Conservation (phyloP, 2,329 filamentous ascomycete species). For the Arachnopeziza araneosa region DNA sequence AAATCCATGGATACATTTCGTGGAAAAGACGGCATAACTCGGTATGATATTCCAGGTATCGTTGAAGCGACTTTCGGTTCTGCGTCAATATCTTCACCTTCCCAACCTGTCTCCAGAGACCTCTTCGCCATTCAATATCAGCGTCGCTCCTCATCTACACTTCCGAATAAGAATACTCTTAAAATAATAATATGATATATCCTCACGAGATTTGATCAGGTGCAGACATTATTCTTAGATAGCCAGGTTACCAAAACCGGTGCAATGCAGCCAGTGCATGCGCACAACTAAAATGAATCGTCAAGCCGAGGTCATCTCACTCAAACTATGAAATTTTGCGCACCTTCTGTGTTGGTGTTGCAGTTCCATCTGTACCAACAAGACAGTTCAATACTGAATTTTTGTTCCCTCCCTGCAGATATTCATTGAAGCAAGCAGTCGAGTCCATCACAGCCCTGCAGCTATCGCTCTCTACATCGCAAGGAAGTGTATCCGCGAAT, state of each 20-base stretch:
- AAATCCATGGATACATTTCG: background rate
- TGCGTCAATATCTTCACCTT: too few relatives aligned
- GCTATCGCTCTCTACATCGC: conserved; percentile 2
- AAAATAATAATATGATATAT: too few relatives aligned
- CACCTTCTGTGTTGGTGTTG: conserved; percentile 15
- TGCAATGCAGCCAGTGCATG: background rate
- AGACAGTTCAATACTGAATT: conserved; percentile 13
- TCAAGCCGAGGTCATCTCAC: background rate
- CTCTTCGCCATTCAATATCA: too few relatives aligned
- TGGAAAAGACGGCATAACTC: background rate
- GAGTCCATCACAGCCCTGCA: conserved; percentile 18
- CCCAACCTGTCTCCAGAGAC: too few relatives aligned
- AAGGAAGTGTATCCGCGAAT: background rate
- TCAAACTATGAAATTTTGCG: background rate
- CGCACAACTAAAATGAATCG: background rate
- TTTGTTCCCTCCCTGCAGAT: conserved; percentile 7
- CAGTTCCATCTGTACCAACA: conserved; percentile 12
- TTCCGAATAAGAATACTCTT: too few relatives aligned
- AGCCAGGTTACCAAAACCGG: background rate
- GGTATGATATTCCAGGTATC: background rate
- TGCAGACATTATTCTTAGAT: background rate
- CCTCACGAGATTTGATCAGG: background rate
- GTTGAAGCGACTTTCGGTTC: background rate
- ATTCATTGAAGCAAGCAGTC: conserved; percentile 18
- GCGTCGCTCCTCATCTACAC: too few relatives aligned